Evolutionary conservation across 805 yeast genomes (phyloP).

Genomic region (Starmerella tilneyi): DNA sequence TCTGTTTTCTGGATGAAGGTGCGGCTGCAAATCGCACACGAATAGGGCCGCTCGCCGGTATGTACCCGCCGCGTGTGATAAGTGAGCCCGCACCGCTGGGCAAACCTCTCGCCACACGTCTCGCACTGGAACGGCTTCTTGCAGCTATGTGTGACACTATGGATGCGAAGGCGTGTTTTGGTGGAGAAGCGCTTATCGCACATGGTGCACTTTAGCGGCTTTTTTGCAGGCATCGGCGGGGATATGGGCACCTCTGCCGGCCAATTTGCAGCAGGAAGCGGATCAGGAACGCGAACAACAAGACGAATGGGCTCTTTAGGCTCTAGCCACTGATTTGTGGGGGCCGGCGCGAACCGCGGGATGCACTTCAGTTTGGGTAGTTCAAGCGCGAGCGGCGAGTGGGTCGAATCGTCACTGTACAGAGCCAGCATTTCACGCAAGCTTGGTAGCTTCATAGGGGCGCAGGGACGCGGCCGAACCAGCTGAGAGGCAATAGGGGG

Average conservation of each 20-base stretch:
- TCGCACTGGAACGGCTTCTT: conserved; percentile 3
- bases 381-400: not conserved
- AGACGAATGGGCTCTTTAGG: conserved; percentile 5
- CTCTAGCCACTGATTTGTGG: not conserved
- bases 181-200: not conserved
- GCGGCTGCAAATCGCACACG: conserved; percentile 1
- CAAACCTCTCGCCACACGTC: not conserved
- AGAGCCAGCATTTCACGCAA: conserved; percentile 1
- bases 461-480: not conserved
- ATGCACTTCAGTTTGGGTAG: conserved; percentile 1
- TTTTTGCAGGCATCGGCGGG: not conserved
- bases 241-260: not conserved
- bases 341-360: not conserved
- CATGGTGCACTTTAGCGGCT: not conserved
- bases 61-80: conserved; percentile 6
- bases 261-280: not conserved
- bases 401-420: not conserved
- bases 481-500: no score
- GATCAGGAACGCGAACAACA: conserved; percentile 2
- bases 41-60: conserved; percentile 4
- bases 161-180: not conserved
- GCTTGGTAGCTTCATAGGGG: conserved; percentile 1
- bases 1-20: conserved; percentile 6
- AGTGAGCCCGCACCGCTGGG: conserved; percentile 6
- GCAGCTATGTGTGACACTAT: conserved; percentile 1